Conservation (phyloP, 768 basidiomycete genomes). For the Trametes villosa region DNA sequence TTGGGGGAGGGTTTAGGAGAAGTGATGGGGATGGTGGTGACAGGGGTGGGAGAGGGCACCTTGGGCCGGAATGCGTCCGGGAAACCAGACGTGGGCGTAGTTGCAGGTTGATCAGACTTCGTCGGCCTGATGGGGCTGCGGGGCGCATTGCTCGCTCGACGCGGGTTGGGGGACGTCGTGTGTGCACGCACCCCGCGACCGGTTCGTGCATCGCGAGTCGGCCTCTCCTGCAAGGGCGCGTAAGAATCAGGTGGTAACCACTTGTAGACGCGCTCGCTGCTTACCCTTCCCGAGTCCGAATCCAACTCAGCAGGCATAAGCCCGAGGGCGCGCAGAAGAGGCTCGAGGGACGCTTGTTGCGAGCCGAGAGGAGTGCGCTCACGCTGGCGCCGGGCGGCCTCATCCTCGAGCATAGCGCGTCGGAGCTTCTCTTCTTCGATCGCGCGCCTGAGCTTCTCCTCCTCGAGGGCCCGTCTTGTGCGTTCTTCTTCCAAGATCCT, state of each 20-base stretch:
- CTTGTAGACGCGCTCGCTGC: neutral
- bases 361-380: conserved; percentile 7
- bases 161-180: conserved; percentile 16
- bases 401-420: conserved; percentile 18
- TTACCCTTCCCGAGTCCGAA: conserved; percentile 21
- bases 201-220: conserved; percentile 5
- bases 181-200: conserved; percentile 12
- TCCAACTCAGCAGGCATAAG: conserved; percentile 13
- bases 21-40: conserved; percentile 18
- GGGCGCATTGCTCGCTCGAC: neutral
- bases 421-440: conserved; percentile 19
- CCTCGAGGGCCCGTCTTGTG: conserved; percentile 9
- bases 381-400: conserved; percentile 13
- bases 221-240: neutral
- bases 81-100: conserved; percentile 3
- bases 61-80: conserved; percentile 6
- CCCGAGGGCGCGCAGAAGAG: conserved; percentile 20
- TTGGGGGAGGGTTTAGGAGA: conserved; percentile 10
- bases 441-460: conserved; percentile 20
- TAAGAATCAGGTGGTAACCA: too few species aligned
- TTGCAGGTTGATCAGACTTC: conserved; percentile 3
- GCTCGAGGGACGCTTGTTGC: conserved; percentile 22
- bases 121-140: conserved; percentile 10
- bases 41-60: conserved; percentile 1
- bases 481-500: conserved; percentile 26